Conservation (phyloP, 345 rosid species). For the Psidium guajava region DNA sequence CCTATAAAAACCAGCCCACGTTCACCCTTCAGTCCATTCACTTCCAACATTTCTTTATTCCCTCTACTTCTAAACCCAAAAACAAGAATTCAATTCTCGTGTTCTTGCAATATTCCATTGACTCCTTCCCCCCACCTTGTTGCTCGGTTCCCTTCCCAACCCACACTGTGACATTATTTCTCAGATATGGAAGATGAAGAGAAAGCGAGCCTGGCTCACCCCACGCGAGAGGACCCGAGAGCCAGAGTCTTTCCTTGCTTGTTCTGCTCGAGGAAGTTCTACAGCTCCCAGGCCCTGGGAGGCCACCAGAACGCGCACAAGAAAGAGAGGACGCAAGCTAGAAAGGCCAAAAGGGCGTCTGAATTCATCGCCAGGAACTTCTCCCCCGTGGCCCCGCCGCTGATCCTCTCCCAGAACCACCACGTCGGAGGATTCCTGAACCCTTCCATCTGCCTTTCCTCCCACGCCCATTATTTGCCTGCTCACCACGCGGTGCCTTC, state of each 20-base stretch:
- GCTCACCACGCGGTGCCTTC: slow-evolving; percentile 2
- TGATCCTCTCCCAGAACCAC: slow-evolving; percentile 19
- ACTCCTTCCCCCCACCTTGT: not conserved
- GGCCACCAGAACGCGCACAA: slow-evolving; percentile 98
- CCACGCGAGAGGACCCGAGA: slow-evolving; percentile 1
- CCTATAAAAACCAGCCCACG: slow-evolving; percentile 2
- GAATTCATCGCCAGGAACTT: slow-evolving; percentile 12
- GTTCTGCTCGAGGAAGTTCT: slow-evolving; percentile 76
- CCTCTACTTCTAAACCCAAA: not conserved
- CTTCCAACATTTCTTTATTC: not conserved
- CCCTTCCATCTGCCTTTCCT: slow-evolving; percentile 40
- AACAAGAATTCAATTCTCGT: not conserved
- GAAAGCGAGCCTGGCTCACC: not conserved
- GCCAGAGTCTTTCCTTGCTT: slow-evolving; percentile 51
- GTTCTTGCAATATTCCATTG: not conserved
- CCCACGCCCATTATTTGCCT: slow-evolving; percentile 14
- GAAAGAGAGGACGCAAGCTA: slow-evolving; percentile 69
- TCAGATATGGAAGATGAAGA: slow-evolving; percentile 31
- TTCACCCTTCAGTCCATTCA: not conserved
- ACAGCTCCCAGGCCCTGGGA: slow-evolving; percentile 88
- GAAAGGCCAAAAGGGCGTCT: slow-evolving; percentile 53
- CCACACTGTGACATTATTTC: not conserved
- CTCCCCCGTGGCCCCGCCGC: slow-evolving; percentile 20
- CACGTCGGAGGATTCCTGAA: slow-evolving; percentile 25
- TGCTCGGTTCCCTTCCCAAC: not conserved